Conservation (phyloP, 192 early-diverging fungal species). For the Chytriomyces confervae region DNA sequence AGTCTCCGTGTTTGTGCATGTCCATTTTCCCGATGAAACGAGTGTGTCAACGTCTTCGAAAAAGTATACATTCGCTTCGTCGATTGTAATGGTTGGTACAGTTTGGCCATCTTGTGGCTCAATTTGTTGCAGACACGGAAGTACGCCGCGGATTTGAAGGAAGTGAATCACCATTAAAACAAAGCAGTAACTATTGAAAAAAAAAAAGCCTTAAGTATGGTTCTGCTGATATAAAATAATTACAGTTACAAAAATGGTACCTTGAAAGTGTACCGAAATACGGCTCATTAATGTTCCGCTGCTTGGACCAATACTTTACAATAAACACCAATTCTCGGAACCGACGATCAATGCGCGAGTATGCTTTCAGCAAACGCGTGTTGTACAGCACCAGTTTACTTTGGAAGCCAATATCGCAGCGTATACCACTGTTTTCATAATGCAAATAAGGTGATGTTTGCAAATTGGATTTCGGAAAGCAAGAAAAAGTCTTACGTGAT, state of each 20-base stretch:
- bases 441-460: background rate
- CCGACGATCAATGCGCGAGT: slow-evolving; percentile 40
- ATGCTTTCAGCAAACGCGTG: slow-evolving; percentile 39
- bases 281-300: slow-evolving; percentile 46
- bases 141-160: slow-evolving; percentile 45
- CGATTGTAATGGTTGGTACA: slow-evolving; percentile 12
- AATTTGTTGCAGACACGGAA: slow-evolving; percentile 45
- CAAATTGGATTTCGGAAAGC: background rate
- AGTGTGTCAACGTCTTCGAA: slow-evolving; percentile 34
- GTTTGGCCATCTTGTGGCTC: background rate
- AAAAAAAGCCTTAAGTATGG: background rate
- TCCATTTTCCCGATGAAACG: slow-evolving; percentile 16
- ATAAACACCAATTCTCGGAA: slow-evolving; percentile 40
- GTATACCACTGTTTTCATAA: slow-evolving; percentile 30
- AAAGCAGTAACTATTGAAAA: slow-evolving; percentile 43
- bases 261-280: slow-evolving; percentile 43
- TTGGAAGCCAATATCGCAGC: slow-evolving; percentile 40
- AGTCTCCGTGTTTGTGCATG: slow-evolving; percentile 30
- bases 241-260: slow-evolving; percentile 36
- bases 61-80: slow-evolving; percentile 42
- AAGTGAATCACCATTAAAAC: slow-evolving; percentile 49
- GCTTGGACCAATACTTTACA: slow-evolving; percentile 49
- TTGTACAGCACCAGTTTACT: slow-evolving; percentile 40
- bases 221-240: background rate
- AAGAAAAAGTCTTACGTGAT: slow-evolving; percentile 22